These are phyloP conservation scores for Colletotrichum liaoningense DNA, from an alignment of 2,329 filamentous ascomycete genomes.

Conservation along the genomic window DNA sequence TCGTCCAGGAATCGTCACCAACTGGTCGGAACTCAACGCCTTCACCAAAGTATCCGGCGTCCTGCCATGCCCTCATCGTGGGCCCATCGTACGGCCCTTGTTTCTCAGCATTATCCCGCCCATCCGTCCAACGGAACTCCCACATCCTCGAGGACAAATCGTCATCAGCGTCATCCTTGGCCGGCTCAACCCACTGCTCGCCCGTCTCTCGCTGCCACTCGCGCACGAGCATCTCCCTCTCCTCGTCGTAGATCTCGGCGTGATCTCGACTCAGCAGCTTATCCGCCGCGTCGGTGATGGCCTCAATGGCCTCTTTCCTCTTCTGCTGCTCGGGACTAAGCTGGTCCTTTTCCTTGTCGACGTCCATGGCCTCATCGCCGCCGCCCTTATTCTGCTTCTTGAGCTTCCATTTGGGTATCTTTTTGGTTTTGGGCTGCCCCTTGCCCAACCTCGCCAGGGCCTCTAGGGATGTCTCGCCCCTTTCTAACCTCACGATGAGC, in stretches of 20 bases:
- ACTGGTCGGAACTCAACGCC: slow-evolving; percentile 82
- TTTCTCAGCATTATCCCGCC: slow-evolving; percentile 79
- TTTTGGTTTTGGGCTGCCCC: slow-evolving; percentile 66
- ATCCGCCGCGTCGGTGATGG: slow-evolving; percentile 90
- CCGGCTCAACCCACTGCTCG: slow-evolving; percentile 79
- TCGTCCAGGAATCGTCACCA: slow-evolving; percentile 68
- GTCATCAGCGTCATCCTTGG: slow-evolving; percentile 45
- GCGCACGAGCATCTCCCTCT: slow-evolving; percentile 84
- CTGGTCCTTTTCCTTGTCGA: slow-evolving; percentile 65
- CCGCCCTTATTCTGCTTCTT: slow-evolving; percentile 71
- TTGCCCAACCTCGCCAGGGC: slow-evolving; percentile 85
- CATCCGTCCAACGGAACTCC: slow-evolving; percentile 95
- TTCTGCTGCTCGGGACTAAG: slow-evolving; percentile 77
- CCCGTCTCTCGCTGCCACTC: slow-evolving; percentile 88
- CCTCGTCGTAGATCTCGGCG: slow-evolving; percentile 90
- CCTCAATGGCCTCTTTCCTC: slow-evolving; percentile 80
- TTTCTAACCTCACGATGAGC: slow-evolving; percentile 80
- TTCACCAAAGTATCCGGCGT: slow-evolving; percentile 92
- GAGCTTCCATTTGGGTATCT: slow-evolving; percentile 74
- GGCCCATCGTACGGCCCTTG: slow-evolving; percentile 89
- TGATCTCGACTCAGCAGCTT: slow-evolving; percentile 85
- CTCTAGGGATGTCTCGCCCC: slow-evolving; percentile 88
- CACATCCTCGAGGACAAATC: slow-evolving; percentile 64
- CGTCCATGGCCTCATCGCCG: slow-evolving; percentile 73
- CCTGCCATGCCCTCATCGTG: slow-evolving; percentile 92